Base-by-base conservation (phyloP, 1,284 basidiomycete genomes). In the Melampsora larici-populina region DNA sequence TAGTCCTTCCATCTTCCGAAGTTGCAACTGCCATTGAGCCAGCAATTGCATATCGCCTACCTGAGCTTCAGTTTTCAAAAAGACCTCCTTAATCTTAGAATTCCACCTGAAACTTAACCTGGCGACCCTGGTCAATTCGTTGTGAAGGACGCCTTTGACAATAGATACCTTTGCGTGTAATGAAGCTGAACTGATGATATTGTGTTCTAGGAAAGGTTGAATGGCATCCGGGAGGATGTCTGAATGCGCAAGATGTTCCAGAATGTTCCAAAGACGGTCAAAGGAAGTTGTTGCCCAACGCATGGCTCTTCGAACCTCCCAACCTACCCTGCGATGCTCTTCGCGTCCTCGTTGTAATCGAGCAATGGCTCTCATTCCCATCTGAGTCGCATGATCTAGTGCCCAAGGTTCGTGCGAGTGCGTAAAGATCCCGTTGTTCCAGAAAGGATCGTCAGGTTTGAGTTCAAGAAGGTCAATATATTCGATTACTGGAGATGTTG, bases 381-480 rank as follows among this genome's bases (percentile, higher is more conserved):
- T 60, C 36, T 71, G 70, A 46, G 70, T 71, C 18, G 43, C 55
- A 29, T 55, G 18, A 21, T 71, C 70, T 6, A 62, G 11, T 9
- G 70, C 70, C 70, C 70, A 71, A 1, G 70, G 70, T 26, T 62
- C 70, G 2, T 71, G 17, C 4, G 40, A 26, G 43, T 71, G 58
- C 0, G 70, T 71, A n/a, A 71, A 71, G 0, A 46, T n/a, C n/a
- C n/a, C n/a, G n/a, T 43, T 1, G 51, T 24, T 29, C 26, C n/a
- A n/a, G n/a, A n/a, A n/a, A n/a, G n/a, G n/a, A n/a, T n/a, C n/a
- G n/a, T n/a, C n/a, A n/a, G n/a, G 18, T 71, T 60, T 33, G 15
- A 71, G 7, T 21, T 40, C n/a, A n/a, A 71, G 36, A 2, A 71
- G n/a, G 7, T 18, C 26, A 9, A 46, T 36, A 21, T 71, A 71